Conservation (phyloP, 1,284 basidiomycete species). For the Earliella scabrosa region DNA sequence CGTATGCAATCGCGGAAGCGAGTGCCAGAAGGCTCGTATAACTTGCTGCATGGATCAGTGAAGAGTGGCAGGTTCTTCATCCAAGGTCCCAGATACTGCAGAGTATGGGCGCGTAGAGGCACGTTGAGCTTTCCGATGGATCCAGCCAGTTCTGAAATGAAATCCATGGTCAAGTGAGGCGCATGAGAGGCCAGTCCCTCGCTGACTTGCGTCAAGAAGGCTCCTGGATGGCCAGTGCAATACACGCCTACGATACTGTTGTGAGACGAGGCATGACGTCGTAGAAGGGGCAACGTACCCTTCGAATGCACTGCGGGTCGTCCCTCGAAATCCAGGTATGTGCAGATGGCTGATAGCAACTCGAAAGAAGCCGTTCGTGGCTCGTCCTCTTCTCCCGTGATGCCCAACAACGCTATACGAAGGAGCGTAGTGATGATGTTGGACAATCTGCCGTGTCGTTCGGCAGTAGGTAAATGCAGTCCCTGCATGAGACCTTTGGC, state of each 20-base stretch:
- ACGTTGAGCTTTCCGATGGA: conserved; percentile 58
- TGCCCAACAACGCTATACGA: conserved; percentile 80
- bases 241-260: conserved; percentile 55
- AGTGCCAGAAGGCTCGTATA: conserved; percentile 73
- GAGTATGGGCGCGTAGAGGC: conserved; percentile 67
- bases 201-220: conserved; percentile 71
- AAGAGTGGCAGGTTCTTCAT: conserved; percentile 78
- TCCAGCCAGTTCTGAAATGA: conserved; percentile 80
- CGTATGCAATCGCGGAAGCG: conserved; percentile 80
- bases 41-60: conserved; percentile 65
- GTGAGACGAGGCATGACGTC: conserved; percentile 17
- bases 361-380: conserved; percentile 81
- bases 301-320: conserved; percentile 67
- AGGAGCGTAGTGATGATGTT: conserved; percentile 85
- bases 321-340: conserved; percentile 79
- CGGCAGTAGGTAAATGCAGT: conserved; percentile 56
- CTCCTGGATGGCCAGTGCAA: conserved; percentile 72
- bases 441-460: conserved; percentile 76
- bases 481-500: conserved; percentile 73
- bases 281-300: conserved; percentile 49
- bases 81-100: conserved; percentile 88
- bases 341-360: conserved; percentile 77
- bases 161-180: conserved; percentile 85
- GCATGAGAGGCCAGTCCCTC: conserved; percentile 73
- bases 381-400: conserved; percentile 74